Evolutionary conservation across 129 eudicot genomes (phyloP).

Genomic region (Arctium minus): DNA sequence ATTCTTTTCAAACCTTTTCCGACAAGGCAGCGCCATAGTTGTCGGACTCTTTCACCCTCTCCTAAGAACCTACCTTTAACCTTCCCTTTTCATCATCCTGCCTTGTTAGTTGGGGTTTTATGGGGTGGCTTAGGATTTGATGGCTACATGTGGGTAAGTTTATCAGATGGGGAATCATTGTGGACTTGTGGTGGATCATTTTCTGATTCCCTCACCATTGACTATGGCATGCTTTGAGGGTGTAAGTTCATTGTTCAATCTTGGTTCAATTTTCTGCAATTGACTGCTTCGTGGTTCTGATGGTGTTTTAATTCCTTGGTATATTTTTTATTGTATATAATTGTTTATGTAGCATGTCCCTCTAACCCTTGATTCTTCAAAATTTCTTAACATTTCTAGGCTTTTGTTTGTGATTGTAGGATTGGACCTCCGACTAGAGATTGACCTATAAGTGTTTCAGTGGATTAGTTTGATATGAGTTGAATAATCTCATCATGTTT

Average conservation of each 20-base stretch:
- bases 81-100: background rate
- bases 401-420: background rate
- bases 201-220: slow-evolving; percentile 9
- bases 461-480: background rate
- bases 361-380: background rate
- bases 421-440: background rate
- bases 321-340: no score
- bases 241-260: no score
- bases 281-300: background rate
- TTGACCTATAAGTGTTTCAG: background rate
- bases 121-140: background rate
- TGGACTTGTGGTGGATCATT: background rate
- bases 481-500: background rate
- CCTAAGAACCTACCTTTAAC: background rate
- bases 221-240: background rate
- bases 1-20: background rate
- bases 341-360: background rate
- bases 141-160: background rate
- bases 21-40: background rate
- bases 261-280: no score
- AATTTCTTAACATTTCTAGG: background rate
- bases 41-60: background rate
- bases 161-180: background rate
- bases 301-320: background rate
- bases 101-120: background rate